Base-by-base conservation (phyloP, 352 stramenopile species). In the Globisporangium middletonii region DNA sequence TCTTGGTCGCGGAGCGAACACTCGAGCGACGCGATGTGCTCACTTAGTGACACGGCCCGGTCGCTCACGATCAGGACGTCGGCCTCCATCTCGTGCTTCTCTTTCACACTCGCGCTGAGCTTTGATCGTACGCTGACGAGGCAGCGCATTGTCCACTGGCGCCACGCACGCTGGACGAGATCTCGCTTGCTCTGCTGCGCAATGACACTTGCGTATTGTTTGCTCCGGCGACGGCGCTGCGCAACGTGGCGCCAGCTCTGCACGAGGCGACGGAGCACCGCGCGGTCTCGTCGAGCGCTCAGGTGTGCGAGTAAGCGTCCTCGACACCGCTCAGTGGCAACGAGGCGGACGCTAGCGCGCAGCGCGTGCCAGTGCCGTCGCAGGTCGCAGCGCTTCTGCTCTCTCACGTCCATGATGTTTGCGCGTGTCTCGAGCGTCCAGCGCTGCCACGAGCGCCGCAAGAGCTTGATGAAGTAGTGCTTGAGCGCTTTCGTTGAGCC, bases 391-490 rank as follows among this genome's bases (percentile, higher is more conserved):
- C 69, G 68, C 53, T 93, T 93, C 16, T 70, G 72, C 11, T 67
- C 33, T 23, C 72, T 88, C 2, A 73, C 61, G 42, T 28, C 63
- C 30, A 79, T 59, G 9, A 84, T 52, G 50, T 90, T 79, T 2
- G 45, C 23, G 8, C 62, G 63, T 0, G 77, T 81, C 44, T 72
- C 58, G 2, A 48, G 30, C 30, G 68, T 77, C 83, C 83, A 94
- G 4, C 37, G 38, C 1, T 59, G 41, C 84, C 84, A 94, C 1
- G 71, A 74, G 28, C 45, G 50, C 0, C 81, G 79, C 28, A 91
- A 43, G 13, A 93, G 59, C 52, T 86, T 87, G 13, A 79, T 69
- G 45, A 87, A 88, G 42, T 86, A 89, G 60, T 94, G 83, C 42
- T 89, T 92, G 15, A 85, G 55, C 9, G 80, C 77, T 57, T 94